Evolutionary conservation across 768 basidiomycete species (phyloP).

Genomic region (Phaeotremella fagi): DNA sequence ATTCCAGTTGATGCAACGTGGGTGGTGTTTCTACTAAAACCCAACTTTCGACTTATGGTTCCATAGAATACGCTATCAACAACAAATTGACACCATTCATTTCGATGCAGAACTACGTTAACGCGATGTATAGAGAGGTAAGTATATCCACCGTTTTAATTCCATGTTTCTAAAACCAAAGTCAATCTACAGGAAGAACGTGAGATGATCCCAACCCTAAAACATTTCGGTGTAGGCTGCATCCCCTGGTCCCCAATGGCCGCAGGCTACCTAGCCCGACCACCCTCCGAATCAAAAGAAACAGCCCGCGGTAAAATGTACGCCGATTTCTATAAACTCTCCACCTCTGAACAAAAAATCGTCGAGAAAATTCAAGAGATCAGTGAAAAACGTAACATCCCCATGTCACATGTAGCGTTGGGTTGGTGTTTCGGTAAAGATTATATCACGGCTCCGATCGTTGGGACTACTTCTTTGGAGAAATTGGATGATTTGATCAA

Average conservation of each 20-base stretch:
- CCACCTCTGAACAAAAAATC: slow-evolving; percentile 48
- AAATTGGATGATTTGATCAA: slow-evolving; percentile 51
- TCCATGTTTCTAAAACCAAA: too few species aligned
- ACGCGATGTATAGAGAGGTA: slow-evolving; percentile 59
- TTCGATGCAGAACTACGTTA: slow-evolving; percentile 67
- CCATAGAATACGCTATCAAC: slow-evolving; percentile 57
- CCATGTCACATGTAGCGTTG: slow-evolving; percentile 54
- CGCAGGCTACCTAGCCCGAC: slow-evolving; percentile 3
- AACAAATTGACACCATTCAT: slow-evolving; percentile 62
- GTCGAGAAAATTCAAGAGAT: slow-evolving; percentile 52
- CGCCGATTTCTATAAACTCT: slow-evolving; percentile 1
- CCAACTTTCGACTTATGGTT: neutral
- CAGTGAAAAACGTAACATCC: slow-evolving; percentile 49
- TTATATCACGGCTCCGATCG: slow-evolving; percentile 52
- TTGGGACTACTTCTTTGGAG: slow-evolving; percentile 51
- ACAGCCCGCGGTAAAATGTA: slow-evolving; percentile 4
- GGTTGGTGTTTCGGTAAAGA: slow-evolving; percentile 52
- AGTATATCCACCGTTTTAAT: slow-evolving; percentile 41
- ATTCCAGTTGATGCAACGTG: slow-evolving; percentile 42
- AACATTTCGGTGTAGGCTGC: slow-evolving; percentile 53
- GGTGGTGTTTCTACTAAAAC: neutral
- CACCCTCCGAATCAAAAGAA: slow-evolving; percentile 1
- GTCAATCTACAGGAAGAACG: slow-evolving; percentile 27
- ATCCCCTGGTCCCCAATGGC: slow-evolving; percentile 57
- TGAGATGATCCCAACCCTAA: slow-evolving; percentile 43